These are phyloP conservation scores for Ochetophila trinervis DNA, from an alignment of 306 rosid genomes.

Conservation along the genomic window DNA sequence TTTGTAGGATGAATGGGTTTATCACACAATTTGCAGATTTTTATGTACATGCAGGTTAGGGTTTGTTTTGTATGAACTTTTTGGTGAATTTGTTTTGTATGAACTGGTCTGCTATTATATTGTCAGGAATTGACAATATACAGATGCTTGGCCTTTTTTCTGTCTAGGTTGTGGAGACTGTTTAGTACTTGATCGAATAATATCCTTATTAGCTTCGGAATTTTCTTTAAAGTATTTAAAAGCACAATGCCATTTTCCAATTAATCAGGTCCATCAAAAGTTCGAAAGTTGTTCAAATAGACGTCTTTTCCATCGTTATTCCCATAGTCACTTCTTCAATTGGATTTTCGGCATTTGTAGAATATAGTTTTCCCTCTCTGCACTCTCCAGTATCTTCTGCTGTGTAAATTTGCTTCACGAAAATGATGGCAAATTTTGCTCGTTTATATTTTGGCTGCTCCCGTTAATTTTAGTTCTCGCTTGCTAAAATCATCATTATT, in stretches of 20 bases:
- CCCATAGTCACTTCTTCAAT: too few relatives aligned
- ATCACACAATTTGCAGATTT: too few relatives aligned
- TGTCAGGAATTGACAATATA: neutral
- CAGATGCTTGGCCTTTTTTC: neutral
- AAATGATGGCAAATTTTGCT: neutral
- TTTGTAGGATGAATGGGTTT: too few relatives aligned
- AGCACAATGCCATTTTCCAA: neutral
- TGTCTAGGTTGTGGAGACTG: neutral
- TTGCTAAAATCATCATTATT: neutral
- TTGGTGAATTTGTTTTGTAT: neutral
- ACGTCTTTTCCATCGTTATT: too few relatives aligned
- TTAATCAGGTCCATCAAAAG: neutral
- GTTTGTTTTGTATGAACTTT: too few relatives aligned
- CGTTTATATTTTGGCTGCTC: neutral
- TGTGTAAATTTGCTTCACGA: neutral
- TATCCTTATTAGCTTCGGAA: neutral
- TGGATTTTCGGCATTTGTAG: neutral
- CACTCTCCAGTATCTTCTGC: neutral
- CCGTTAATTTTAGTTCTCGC: neutral
- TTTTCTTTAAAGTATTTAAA: neutral
- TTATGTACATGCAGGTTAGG: too few relatives aligned
- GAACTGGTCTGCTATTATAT: neutral
- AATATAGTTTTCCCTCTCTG: neutral
- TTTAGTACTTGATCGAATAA: neutral
- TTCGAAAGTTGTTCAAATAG: too few relatives aligned